Evolutionary conservation across 108 stramenopile species (phyloP).

Genomic region (Discostella stelligeroides): DNA sequence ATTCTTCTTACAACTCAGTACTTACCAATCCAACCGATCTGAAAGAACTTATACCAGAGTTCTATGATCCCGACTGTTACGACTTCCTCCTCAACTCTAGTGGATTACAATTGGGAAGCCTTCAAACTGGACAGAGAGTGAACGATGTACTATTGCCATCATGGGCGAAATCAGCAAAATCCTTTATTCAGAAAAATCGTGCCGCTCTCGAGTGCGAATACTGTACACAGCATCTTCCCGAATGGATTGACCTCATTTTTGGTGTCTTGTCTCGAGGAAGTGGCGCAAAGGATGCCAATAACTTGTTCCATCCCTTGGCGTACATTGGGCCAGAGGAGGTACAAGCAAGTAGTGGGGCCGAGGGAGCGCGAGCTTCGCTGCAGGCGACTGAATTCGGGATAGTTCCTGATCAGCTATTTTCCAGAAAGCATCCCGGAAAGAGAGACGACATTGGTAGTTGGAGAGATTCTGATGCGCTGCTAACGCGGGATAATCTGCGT

Average conservation of each 20-base stretch:
- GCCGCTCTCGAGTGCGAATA: slow-evolving; percentile 94
- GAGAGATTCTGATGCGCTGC: slow-evolving; percentile 37
- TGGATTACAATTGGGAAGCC: slow-evolving; percentile 90
- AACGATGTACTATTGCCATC: slow-evolving; percentile 90
- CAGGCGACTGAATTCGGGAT: slow-evolving; percentile 89
- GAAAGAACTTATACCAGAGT: slow-evolving; percentile 98
- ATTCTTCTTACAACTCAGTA: slow-evolving; percentile 76
- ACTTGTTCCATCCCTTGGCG: slow-evolving; percentile 90
- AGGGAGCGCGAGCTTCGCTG: slow-evolving; percentile 81
- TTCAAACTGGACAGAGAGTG: slow-evolving; percentile 86
- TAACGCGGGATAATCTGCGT: slow-evolving; percentile 60
- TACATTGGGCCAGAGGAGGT: slow-evolving; percentile 82
- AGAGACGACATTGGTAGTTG: slow-evolving; percentile 10
- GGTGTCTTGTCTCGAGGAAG: slow-evolving; percentile 90
- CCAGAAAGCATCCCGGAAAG: slow-evolving; percentile 58
- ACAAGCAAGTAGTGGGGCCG: slow-evolving; percentile 62
- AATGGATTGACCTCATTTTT: slow-evolving; percentile 99
- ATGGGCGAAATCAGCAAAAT: slow-evolving; percentile 88
- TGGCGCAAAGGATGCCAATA: slow-evolving; percentile 78
- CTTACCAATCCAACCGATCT: slow-evolving; percentile 94
- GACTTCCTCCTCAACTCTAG: slow-evolving; percentile 93
- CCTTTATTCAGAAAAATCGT: slow-evolving; percentile 88
- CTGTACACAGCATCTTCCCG: slow-evolving; percentile 81
- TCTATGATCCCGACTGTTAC: slow-evolving; percentile 83
- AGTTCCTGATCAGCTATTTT: slow-evolving; percentile 77